phyloP scores from a whole-genome alignment of 768 basidiomycete genomes.

The Suillus variegatus region DNA sequence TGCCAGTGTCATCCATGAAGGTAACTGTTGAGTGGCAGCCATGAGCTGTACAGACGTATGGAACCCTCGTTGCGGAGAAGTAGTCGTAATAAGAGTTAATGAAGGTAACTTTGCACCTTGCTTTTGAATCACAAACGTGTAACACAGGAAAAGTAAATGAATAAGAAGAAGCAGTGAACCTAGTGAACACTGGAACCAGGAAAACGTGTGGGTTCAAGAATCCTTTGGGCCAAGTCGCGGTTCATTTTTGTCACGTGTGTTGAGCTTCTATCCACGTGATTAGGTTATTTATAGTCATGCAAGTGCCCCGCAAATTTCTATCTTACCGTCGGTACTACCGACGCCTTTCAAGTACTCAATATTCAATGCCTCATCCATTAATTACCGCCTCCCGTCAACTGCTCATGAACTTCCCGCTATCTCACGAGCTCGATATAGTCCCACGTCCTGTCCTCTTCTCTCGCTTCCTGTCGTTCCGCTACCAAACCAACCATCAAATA shows the following conservation, averaged over 20 bases:
- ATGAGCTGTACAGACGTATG: constrained; percentile 19
- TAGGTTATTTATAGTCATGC: neutral
- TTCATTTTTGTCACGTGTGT: constrained; percentile 35
- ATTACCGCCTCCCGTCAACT: neutral
- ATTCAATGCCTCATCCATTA: neutral
- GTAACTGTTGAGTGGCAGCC: constrained; percentile 60
- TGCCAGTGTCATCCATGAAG: constrained; percentile 69
- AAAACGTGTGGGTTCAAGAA: neutral
- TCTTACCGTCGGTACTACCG: neutral
- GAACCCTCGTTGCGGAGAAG: constrained; percentile 10
- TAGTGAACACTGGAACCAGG: neutral
- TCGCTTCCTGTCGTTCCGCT: neutral
- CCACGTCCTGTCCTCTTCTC: neutral
- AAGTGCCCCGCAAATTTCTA: neutral
- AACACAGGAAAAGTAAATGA: neutral
- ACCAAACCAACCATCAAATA: neutral
- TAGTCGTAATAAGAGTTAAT: constrained; percentile 25
- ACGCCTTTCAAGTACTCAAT: too few species aligned
- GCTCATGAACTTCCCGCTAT: neutral
- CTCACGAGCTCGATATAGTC: neutral
- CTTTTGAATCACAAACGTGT: constrained; percentile 2
- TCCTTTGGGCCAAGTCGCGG: constrained; percentile 21
- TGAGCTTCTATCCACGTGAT: constrained; percentile 22
- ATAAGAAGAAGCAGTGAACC: constrained; percentile 1
- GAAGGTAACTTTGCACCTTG: constrained; percentile 20